Evolutionary conservation across 768 basidiomycete species (phyloP).

Genomic region (Hygrophoropsis aurantiaca): DNA sequence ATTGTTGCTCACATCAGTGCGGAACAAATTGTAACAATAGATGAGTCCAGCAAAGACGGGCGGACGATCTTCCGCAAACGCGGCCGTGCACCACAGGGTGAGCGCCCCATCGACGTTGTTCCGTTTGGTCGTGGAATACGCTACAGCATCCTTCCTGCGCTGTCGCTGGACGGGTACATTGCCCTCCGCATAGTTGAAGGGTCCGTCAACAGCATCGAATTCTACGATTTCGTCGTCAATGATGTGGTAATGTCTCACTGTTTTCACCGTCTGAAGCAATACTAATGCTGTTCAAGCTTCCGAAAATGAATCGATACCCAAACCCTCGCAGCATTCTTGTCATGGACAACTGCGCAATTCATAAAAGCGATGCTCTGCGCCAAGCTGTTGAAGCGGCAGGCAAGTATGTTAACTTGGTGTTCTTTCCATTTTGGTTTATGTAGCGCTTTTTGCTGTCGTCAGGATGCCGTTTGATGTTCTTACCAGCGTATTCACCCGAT

Average conservation of each 20-base stretch:
- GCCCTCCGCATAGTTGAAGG: constrained; percentile 16
- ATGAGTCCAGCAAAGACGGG: constrained; percentile 29
- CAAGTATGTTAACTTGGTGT: constrained; percentile 2
- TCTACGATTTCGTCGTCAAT: constrained; percentile 6
- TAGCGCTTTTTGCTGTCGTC: neutral
- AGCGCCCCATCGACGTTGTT: neutral
- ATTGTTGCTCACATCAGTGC: constrained; percentile 10
- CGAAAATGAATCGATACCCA: constrained; percentile 10
- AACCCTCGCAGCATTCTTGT: constrained; percentile 18
- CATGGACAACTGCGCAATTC: constrained; percentile 24
- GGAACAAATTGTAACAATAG: constrained; percentile 23
- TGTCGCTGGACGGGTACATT: constrained; percentile 19
- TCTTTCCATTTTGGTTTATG: neutral
- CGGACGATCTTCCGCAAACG: constrained; percentile 16
- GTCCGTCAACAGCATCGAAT: constrained; percentile 9
- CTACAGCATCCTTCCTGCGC: constrained; percentile 15
- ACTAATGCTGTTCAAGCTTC: constrained; percentile 1
- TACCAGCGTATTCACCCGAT: constrained; percentile 32
- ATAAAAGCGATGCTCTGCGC: constrained; percentile 17
- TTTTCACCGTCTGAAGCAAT: constrained; percentile 9
- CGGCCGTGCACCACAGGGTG: neutral
- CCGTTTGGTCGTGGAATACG: constrained; percentile 11
- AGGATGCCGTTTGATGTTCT: constrained; percentile 19
- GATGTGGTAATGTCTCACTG: constrained; percentile 6
- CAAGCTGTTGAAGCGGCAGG: constrained; percentile 11